phyloP scores from a whole-genome alignment of 2,329 filamentous ascomycete genomes.

The Cladophialophora exuberans region DNA sequence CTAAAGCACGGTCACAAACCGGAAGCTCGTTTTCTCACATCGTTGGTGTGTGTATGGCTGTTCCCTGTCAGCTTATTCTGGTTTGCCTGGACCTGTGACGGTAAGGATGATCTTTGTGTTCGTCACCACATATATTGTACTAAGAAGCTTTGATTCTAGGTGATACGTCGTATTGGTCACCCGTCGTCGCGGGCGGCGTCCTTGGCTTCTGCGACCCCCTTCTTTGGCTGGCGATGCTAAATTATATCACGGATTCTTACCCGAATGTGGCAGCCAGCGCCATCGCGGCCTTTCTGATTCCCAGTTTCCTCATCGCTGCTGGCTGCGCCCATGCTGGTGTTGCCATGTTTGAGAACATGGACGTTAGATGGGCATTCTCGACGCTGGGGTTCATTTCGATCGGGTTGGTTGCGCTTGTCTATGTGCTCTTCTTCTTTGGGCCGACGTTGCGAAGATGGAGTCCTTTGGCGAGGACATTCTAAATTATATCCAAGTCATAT shows the following conservation, averaged over 20 bases:
- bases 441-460: constrained; percentile 39
- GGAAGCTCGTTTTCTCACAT: constrained; percentile 48
- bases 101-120: constrained; percentile 29
- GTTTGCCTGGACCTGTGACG: constrained; percentile 49
- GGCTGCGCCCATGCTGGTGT: constrained; percentile 46
- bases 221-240: constrained; percentile 50
- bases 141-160: constrained; percentile 1
- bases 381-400: constrained; percentile 47
- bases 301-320: constrained; percentile 47
- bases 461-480: constrained; percentile 37
- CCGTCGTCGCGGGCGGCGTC: constrained; percentile 44
- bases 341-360: constrained; percentile 44
- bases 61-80: constrained; percentile 48
- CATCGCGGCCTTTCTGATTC: constrained; percentile 50
- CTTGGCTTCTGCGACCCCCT: constrained; percentile 48
- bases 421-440: constrained; percentile 48
- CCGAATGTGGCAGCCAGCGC: constrained; percentile 47
- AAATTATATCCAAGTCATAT: background rate
- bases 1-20: constrained; percentile 41
- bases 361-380: constrained; percentile 47
- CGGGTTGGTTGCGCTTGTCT: constrained; percentile 45
- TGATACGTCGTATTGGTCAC: constrained; percentile 44
- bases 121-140: too few relatives aligned
- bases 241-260: constrained; percentile 49
- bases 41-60: constrained; percentile 47